Conservation (phyloP, 1,139 yeast species). For the Hemisphaericaspora subhashii region DNA sequence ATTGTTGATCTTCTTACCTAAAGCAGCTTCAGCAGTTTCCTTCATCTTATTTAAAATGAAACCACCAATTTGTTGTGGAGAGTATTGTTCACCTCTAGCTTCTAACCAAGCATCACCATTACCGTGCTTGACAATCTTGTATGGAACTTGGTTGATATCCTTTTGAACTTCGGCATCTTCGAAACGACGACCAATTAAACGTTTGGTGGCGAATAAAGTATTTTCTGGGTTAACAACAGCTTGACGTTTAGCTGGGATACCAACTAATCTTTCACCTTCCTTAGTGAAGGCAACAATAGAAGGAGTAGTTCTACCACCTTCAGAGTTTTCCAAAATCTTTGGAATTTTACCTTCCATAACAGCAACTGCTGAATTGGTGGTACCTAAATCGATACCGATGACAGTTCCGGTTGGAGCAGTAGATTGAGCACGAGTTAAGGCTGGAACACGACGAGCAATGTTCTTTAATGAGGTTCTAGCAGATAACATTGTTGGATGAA, state of each 20-base stretch:
- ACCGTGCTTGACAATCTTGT: constrained; percentile 91
- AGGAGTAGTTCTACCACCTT: constrained; percentile 99
- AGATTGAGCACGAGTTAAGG: constrained; percentile 54
- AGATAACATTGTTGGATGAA: constrained; percentile 41
- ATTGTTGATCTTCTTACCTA: constrained; percentile 77
- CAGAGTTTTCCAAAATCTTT: constrained; percentile 95
- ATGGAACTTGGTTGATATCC: constrained; percentile 95
- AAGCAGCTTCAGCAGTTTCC: constrained; percentile 92
- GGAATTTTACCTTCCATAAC: constrained; percentile 88
- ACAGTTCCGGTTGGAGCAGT: constrained; percentile 70
- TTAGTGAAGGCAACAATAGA: constrained; percentile 98
- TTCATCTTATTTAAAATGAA: constrained; percentile 94
- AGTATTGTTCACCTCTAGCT: constrained; percentile 90
- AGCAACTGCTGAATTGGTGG: constrained; percentile 99
- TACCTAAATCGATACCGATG: constrained; percentile 98
- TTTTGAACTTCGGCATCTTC: constrained; percentile 96
- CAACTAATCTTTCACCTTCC: constrained; percentile 86
- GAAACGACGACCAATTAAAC: constrained; percentile 97
- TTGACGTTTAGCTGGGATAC: constrained; percentile 98
- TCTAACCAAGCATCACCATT: constrained; percentile 99
- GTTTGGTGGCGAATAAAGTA: constrained; percentile 96
- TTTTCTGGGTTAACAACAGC: constrained; percentile 98
- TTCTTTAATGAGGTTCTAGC: constrained; percentile 45
- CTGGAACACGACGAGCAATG: constrained; percentile 43
- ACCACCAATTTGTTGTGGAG: constrained; percentile 98